Percentiles rank a stretch among this genome's conserved stretches.
Evolutionary conservation across 257 asterid species (phyloP).

Genomic region (Solanum piurae): DNA sequence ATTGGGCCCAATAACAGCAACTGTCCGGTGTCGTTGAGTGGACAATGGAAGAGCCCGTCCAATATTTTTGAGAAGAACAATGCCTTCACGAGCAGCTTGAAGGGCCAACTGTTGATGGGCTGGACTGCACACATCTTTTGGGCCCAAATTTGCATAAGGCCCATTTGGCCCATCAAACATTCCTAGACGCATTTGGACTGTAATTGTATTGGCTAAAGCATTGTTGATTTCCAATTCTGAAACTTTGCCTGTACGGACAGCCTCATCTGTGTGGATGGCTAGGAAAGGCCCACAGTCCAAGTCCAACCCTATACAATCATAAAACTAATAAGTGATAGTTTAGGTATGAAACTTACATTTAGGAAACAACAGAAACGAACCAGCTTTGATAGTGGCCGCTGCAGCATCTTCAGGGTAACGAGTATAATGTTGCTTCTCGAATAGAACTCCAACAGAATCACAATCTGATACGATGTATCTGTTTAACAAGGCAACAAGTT

Average conservation of each 20-base stretch:
- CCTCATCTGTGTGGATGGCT: conserved; percentile 58
- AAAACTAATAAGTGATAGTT: not conserved
- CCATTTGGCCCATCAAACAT: conserved; percentile 72
- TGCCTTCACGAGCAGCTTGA: conserved; percentile 93
- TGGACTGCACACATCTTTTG: conserved; percentile 60
- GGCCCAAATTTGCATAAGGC: conserved; percentile 57
- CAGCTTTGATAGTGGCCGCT: conserved; percentile 67
- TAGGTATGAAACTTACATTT: too few species aligned
- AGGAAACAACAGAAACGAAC: not conserved
- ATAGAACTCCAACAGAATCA: conserved; percentile 66
- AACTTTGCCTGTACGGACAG: conserved; percentile 44
- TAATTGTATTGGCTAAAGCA: conserved; percentile 50
- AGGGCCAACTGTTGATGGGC: conserved; percentile 77
- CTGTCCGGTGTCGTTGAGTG: conserved; percentile 19
- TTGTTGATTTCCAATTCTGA: conserved; percentile 44
- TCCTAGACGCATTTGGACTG: conserved; percentile 87
- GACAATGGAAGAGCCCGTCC: conserved; percentile 63
- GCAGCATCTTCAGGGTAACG: conserved; percentile 77
- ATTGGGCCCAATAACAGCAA: conserved; percentile 90
- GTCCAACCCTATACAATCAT: conserved; percentile 43
- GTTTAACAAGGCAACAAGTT: not conserved
- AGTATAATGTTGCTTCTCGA: conserved; percentile 50
- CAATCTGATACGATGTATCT: conserved; percentile 92
- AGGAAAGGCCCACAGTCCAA: conserved; percentile 91
- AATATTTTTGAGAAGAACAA: conserved; percentile 59